These are phyloP conservation scores for Parmelia sp. DNA, from an alignment of 495 filamentous ascomycete genomes.

Conservation along the genomic window DNA sequence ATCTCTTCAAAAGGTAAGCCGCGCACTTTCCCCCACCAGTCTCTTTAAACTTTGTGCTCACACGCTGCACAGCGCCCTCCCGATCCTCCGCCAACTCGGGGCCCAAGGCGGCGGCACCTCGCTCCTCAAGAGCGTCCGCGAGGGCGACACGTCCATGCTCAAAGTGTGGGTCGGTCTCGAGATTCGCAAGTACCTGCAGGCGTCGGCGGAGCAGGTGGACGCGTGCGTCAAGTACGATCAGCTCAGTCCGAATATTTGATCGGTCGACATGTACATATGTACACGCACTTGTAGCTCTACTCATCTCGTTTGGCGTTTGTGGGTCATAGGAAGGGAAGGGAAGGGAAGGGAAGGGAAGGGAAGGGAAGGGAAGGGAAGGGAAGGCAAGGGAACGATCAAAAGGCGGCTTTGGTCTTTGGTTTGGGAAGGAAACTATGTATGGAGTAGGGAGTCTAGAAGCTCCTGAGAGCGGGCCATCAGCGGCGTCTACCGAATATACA, in stretches of 20 bases:
- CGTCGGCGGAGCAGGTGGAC: slow-evolving; percentile 77
- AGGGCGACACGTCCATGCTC: slow-evolving; percentile 83
- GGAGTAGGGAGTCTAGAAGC: background rate
- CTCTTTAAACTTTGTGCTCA: background rate
- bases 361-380: background rate
- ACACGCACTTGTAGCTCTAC: no score
- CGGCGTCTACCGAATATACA: background rate
- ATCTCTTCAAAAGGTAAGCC: slow-evolving; percentile 73
- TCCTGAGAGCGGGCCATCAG: background rate
- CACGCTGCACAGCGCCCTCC: slow-evolving; percentile 58
- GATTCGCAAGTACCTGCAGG: slow-evolving; percentile 78
- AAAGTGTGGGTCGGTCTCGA: slow-evolving; percentile 92
- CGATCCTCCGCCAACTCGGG: slow-evolving; percentile 84
- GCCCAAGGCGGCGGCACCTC: slow-evolving; percentile 64
- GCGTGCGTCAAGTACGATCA: slow-evolving; percentile 78
- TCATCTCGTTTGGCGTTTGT: background rate
- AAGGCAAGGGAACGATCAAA: background rate
- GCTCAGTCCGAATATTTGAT: slow-evolving; percentile 69
- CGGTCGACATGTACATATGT: no score
- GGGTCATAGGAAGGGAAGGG: background rate
- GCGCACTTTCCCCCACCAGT: background rate
- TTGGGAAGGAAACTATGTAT: background rate
- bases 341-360: no score
- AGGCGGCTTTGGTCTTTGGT: background rate
- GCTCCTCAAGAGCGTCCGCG: slow-evolving; percentile 46